Evolutionary conservation across 1,284 basidiomycete species (phyloP), one percentile per base, ranked within the genome.

Genomic region (Waitea zeae): DNA sequence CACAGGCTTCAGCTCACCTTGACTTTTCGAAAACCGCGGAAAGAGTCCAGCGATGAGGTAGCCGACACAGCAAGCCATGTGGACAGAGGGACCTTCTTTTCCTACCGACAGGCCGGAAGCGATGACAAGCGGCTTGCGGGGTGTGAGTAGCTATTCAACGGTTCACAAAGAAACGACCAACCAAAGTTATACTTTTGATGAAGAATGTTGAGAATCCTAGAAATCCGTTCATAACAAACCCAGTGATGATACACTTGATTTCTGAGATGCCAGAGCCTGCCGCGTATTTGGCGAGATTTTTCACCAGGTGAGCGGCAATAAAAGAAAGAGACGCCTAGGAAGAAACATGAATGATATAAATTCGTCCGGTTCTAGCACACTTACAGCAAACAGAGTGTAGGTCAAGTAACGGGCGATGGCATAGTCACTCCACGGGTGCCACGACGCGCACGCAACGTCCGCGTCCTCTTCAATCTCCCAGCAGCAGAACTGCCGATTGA

Each of bases 191-290:
- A 46, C 81, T 87, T 61, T 97, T 97, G 53, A 96, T 81, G 40
- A 76, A 62, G 42, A 97, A 77, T 0, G 93, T 98, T 54, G 78
- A 74, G 40, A 83, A 74, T 9, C 88, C 81, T 26, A 98, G 66
- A 51, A 84, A 99, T 0, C 89, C 89, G 53, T 93, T 79, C 78
- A 98, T 97, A 47, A 90, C 70, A 55, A 99, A 98, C 1, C 95
- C 95, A 4, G 87, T 87, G 14, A 99, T 61, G 45, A 98, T 97
- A 53, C 92, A 97, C 51, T 98, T 99, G 59, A 99, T 97, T 57
- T 99, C 95, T 17, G 90, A 89, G 39, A 99, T 98, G 36, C 95
- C 95, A 40, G 90, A 96, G 3, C 95, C 93, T 5, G 95, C 95
- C 6, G 95, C 90, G 52, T 95, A 95, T 35, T 81, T 90, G 2